Conservation (phyloP, 108 stramenopile genomes). For the Nitzschia palea region DNA sequence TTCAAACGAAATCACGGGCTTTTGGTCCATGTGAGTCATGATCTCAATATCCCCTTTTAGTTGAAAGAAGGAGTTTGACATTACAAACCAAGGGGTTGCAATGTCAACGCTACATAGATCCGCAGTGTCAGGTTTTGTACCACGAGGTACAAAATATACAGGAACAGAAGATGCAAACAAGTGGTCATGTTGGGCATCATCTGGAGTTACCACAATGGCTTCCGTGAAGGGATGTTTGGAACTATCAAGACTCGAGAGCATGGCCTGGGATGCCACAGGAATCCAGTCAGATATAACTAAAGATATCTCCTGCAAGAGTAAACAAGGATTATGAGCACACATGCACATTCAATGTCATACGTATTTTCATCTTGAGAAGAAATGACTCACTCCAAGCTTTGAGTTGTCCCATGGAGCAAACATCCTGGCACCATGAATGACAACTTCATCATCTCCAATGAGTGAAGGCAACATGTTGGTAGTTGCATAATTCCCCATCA, state of each 20-base stretch:
- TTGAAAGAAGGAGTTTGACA: slow-evolving; percentile 67
- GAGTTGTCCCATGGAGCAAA: slow-evolving; percentile 62
- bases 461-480: slow-evolving; percentile 71
- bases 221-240: slow-evolving; percentile 69
- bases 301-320: slow-evolving; percentile 32
- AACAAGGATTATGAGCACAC: background rate
- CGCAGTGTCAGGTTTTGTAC: slow-evolving; percentile 46
- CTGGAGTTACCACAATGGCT: slow-evolving; percentile 58
- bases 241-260: slow-evolving; percentile 51
- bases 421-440: slow-evolving; percentile 72
- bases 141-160: slow-evolving; percentile 46
- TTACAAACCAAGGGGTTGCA: slow-evolving; percentile 69
- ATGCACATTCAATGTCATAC: background rate
- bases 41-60: slow-evolving; percentile 59
- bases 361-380: background rate
- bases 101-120: slow-evolving; percentile 67
- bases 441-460: slow-evolving; percentile 52
- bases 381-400: slow-evolving; percentile 21
- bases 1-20: slow-evolving; percentile 62
- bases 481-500: slow-evolving; percentile 71
- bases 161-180: slow-evolving; percentile 40
- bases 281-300: slow-evolving; percentile 72
- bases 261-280: slow-evolving; percentile 40
- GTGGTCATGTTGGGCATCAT: slow-evolving; percentile 38
- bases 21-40: slow-evolving; percentile 54